Evolutionary conservation across 163 green algal species (phyloP).

Genomic region (Volvox carteri): DNA sequence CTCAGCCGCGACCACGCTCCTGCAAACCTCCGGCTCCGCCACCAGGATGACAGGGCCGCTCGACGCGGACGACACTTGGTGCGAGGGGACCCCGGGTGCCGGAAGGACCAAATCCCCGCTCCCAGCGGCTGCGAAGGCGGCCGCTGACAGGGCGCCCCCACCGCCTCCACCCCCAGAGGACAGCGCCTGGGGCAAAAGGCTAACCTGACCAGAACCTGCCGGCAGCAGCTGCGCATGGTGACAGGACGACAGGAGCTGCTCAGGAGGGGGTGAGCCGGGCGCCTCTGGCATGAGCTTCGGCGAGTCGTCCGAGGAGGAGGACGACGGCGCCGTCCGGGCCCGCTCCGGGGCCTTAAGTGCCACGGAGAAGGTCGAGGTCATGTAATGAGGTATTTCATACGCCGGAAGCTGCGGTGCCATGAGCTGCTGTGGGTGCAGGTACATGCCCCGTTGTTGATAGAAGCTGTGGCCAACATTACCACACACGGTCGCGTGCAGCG

Average conservation of each 20-base stretch:
- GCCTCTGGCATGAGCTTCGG: background rate
- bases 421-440: background rate
- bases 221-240: conserved; percentile 39
- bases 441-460: conserved; percentile 38
- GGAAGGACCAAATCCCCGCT: background rate
- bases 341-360: background rate
- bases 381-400: background rate
- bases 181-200: background rate
- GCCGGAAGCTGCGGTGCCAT: background rate
- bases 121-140: conserved; percentile 7
- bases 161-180: background rate
- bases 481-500: background rate
- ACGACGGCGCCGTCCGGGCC: background rate
- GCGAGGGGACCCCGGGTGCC: background rate
- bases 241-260: conserved; percentile 17
- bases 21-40: background rate
- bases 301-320: background rate
- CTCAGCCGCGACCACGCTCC: conserved; percentile 15
- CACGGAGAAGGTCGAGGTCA: background rate
- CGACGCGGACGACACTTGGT: background rate
- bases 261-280: background rate
- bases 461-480: conserved; percentile 25
- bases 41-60: background rate
- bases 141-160: conserved; percentile 20
- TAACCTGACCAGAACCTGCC: background rate